These are phyloP conservation scores for Stylosanthes scabra DNA, from an alignment of 331 rosid genomes.

Conservation along the genomic window DNA sequence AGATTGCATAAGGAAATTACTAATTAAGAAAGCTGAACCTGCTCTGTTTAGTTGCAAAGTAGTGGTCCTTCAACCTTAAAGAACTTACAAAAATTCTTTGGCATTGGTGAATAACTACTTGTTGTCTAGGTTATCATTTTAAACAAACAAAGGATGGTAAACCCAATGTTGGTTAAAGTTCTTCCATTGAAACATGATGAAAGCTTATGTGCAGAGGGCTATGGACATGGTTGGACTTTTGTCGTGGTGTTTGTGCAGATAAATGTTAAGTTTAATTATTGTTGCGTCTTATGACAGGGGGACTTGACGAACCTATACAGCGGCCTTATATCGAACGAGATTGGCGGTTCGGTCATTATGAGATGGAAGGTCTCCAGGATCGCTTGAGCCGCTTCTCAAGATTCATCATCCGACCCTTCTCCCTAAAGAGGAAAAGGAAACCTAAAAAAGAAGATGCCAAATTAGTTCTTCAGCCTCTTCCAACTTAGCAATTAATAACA, in stretches of 20 bases:
- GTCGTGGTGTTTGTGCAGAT: conserved; percentile 3
- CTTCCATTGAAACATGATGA: conserved; percentile 18
- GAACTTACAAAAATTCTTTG: conserved; percentile 4
- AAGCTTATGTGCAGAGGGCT: conserved; percentile 17
- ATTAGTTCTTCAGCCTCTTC: conserved; percentile 67
- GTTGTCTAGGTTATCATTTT: too few species aligned
- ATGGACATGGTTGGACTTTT: background rate
- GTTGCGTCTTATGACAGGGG: conserved; percentile 59
- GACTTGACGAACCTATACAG: conserved; percentile 83
- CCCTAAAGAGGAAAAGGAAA: conserved; percentile 50
- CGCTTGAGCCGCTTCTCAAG: conserved; percentile 70
- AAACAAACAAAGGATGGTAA: too few species aligned
- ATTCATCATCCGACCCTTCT: conserved; percentile 54
- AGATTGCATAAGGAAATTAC: conserved; percentile 1
- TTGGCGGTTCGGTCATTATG: conserved; percentile 96
- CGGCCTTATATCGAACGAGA: conserved; percentile 74
- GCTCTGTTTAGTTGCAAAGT: conserved; percentile 11
- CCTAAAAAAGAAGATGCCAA: conserved; percentile 48
- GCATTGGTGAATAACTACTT: background rate
- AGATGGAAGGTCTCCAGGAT: conserved; percentile 95
- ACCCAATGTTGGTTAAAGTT: background rate
- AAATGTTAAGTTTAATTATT: conserved; percentile 13
- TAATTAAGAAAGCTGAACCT: conserved; percentile 16
- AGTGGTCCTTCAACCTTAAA: background rate
- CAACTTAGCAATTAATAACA: conserved; percentile 42